A percentile compares a stretch with the other conserved stretches of the same genome.
Conservation (phyloP, 2,329 filamentous ascomycete species). For the Botrytis deweyae region DNA sequence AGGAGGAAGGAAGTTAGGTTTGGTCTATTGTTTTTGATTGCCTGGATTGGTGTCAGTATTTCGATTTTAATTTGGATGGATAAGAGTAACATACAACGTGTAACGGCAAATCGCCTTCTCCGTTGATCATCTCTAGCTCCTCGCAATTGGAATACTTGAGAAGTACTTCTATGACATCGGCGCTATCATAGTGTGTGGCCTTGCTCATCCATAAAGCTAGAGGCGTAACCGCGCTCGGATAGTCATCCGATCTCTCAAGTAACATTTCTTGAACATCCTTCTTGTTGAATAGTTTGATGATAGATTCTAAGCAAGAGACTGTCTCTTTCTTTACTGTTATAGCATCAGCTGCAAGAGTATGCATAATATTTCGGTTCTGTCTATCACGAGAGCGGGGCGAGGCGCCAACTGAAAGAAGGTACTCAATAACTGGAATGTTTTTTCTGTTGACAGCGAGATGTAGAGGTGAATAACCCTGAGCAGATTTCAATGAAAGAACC, state of each 20-base stretch:
- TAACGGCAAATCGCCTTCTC: constrained; percentile 63
- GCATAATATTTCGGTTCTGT: constrained; percentile 65
- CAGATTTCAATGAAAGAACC: constrained; percentile 58
- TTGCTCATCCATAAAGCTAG: constrained; percentile 56
- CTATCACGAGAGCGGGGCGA: constrained; percentile 65
- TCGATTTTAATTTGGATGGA: constrained; percentile 37
- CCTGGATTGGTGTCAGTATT: constrained; percentile 42
- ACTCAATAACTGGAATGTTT: constrained; percentile 54
- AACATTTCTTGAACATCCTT: constrained; percentile 58
- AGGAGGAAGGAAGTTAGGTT: constrained; percentile 32
- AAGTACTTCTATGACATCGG: constrained; percentile 46
- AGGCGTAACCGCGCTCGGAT: constrained; percentile 59
- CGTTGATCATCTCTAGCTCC: constrained; percentile 59
- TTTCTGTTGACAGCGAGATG: constrained; percentile 60
- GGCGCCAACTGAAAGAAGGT: constrained; percentile 66
- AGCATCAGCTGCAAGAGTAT: constrained; percentile 49
- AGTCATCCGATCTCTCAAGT: constrained; percentile 54
- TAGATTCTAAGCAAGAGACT: constrained; percentile 40
- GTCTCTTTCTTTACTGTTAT: constrained; percentile 27
- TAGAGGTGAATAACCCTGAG: constrained; percentile 63
- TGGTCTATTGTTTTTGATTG: constrained; percentile 31
- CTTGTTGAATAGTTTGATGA: constrained; percentile 59
- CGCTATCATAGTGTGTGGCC: background rate
- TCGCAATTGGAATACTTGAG: constrained; percentile 56
- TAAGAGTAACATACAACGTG: constrained; percentile 51